Evolutionary conservation across 2,329 filamentous ascomycete species (phyloP).

Genomic region (Exophiala xenobiotica): DNA sequence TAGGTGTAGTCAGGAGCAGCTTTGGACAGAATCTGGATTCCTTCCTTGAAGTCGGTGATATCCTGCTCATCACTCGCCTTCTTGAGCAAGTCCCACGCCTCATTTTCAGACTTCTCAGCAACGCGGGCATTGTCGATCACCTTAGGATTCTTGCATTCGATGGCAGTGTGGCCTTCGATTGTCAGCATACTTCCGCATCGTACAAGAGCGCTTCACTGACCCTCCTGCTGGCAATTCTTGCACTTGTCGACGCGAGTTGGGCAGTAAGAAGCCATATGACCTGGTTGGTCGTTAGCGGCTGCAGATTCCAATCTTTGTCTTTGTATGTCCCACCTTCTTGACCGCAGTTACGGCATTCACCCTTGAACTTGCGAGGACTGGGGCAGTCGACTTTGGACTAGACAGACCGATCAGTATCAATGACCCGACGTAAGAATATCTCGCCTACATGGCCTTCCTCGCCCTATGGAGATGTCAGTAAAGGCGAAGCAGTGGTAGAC

Average conservation of each 20-base stretch:
- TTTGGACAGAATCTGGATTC: slow-evolving; percentile 53
- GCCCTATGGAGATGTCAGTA: slow-evolving; percentile 22
- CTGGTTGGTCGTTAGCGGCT: slow-evolving; percentile 21
- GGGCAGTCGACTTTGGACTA: slow-evolving; percentile 48
- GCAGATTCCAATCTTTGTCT: not conserved
- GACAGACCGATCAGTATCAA: slow-evolving; percentile 4
- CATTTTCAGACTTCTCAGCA: slow-evolving; percentile 47
- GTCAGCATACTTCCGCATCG: not conserved
- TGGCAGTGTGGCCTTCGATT: slow-evolving; percentile 43
- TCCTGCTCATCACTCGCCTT: slow-evolving; percentile 51
- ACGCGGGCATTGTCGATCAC: slow-evolving; percentile 45
- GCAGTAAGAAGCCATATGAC: slow-evolving; percentile 47
- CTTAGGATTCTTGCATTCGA: slow-evolving; percentile 47
- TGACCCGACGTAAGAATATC: not conserved
- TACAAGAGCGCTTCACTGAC: slow-evolving; percentile 30
- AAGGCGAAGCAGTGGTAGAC: not conserved
- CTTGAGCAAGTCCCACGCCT: slow-evolving; percentile 53
- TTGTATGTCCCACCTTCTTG: slow-evolving; percentile 33
- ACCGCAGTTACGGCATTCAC: slow-evolving; percentile 47
- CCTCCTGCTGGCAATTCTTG: slow-evolving; percentile 49
- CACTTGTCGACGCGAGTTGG: slow-evolving; percentile 46
- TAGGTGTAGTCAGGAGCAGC: slow-evolving; percentile 47
- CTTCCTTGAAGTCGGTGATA: slow-evolving; percentile 52
- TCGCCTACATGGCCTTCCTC: slow-evolving; percentile 40
- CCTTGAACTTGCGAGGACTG: slow-evolving; percentile 48